Evolutionary conservation across 768 basidiomycete genomes (phyloP), one percentile per base, ranked within the genome.

Genomic region (Coprinopsis marcescibilis): DNA sequence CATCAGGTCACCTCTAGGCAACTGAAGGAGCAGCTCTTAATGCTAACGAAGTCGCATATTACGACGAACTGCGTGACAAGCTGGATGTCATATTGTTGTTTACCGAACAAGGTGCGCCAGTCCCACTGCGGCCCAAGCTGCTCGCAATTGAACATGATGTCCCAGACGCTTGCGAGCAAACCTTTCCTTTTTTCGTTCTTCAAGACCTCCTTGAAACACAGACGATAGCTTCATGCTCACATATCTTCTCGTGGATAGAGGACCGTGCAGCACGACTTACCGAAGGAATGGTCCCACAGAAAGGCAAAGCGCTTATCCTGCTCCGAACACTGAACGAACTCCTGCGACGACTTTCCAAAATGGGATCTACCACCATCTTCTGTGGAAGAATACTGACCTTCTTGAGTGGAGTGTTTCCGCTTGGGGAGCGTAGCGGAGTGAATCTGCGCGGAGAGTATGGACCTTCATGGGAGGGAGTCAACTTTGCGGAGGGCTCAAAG

Each of bases 241-340:
- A 86, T 52, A 79, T 94, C 19, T 91, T 93, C 66, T 82, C 83
- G 3, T 94, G 89, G 86, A 84, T 93, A 39, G 90, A 94, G 66
- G 63, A 63, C 47, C 81, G 87, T 21, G 77, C 83, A 0, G 64
- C 70, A 13, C 74, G 85, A 13, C 72, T 93, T 29, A 93, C 88
- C 0, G 73, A 79, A 49, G 82, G 77, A 41, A 81, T 92, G 80
- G 76, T 85, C 4, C 89, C 89, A 1, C 81, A 87, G 65, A 90
- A 90, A 64, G 89, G 87, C 49, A 92, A 92, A 61, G 89, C 90
- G 2, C 82, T 93, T 30, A 72, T 86, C 45, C 74, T 96, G 12
- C 73, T 95, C 20, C 80, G 92, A 40, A 85, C 85, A 15, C 70
- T 93, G 33, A 96, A 96, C 58, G 91, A 93, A 54, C 76, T 95